Base-by-base conservation (phyloP, 2,329 filamentous ascomycete genomes). In the Hypoxylon sp. region DNA sequence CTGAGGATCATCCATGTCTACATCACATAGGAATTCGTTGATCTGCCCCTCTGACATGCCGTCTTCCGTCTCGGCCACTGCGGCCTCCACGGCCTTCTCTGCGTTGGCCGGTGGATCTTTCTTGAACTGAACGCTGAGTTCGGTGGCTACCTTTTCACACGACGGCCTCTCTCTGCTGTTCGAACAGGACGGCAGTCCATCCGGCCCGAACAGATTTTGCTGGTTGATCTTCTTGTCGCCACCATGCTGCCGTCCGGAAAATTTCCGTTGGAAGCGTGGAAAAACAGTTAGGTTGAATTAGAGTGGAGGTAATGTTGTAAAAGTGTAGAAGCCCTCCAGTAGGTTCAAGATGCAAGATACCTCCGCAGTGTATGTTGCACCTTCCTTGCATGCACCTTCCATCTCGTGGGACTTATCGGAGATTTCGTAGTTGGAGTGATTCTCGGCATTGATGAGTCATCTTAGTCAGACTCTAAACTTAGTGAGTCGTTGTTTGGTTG, bases 101-200 rank as follows among this genome's bases (percentile, higher is more conserved):
- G 55, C 55, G 26, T 13, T 24, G 4, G 46, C 55, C n/a, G 46
- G 8, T 13, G 55, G 55, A 10, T 41, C 32, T n/a, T 58, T 51
- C 15, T 44, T 37, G 20, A 24, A 51, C 1, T 62, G 63, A 13
- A 76, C 64, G 7, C 68, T 67, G 13, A 76, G 58, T 5, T 73
- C 70, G 6, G 58, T 20, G 11, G 68, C 60, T n/a, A 76, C 68
- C n/a, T 70, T 54, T 32, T 73, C 68, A 7, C 55, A 58, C 20
- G 55, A 30, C 32, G 55, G 55, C 10, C 26, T 17, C 55, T 58
- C 52, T 15, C 55, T 58, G 32, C 39, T 34, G 13, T 20, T 17
- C 46, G 55, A 58, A 51, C 55, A 58, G 22, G 55, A 32, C n/a
- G 47, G 20, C 3, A 58, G 24, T 4, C 32, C 32, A 15, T n/a